Conservation (phyloP, 2,329 filamentous ascomycete genomes). For the Zymoseptoria ardabiliae region DNA sequence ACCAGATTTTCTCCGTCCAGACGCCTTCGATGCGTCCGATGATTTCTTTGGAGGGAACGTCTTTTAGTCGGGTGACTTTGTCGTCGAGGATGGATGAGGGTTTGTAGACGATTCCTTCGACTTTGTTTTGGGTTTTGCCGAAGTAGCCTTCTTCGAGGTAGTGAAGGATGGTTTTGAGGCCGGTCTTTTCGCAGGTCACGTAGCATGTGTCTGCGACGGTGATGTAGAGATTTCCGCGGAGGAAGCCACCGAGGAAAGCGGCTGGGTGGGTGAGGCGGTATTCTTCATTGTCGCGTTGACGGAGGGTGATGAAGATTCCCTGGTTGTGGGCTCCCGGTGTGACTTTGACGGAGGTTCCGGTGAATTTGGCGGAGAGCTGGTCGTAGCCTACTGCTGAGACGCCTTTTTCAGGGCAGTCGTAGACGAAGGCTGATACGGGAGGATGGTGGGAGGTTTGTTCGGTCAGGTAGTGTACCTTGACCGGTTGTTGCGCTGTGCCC, state of each 20-base stretch:
- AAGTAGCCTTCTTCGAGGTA: constrained; percentile 96
- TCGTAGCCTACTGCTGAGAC: constrained; percentile 85
- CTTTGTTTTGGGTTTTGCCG: constrained; percentile 80
- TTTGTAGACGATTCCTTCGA: constrained; percentile 83
- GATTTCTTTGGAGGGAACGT: constrained; percentile 78
- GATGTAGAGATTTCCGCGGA: constrained; percentile 81
- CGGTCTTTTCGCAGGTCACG: constrained; percentile 81
- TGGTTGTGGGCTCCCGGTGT: constrained; percentile 87
- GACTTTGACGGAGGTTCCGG: constrained; percentile 87
- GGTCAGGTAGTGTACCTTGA: constrained; percentile 87
- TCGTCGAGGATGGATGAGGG: constrained; percentile 79
- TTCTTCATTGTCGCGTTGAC: constrained; percentile 73
- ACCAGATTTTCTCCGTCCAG: constrained; percentile 70
- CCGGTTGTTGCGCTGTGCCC: constrained; percentile 35
- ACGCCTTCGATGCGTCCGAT: constrained; percentile 74
- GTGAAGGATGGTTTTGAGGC: constrained; percentile 83
- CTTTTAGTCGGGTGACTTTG: constrained; percentile 68
- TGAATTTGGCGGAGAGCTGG: constrained; percentile 96
- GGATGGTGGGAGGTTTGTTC: constrained; percentile 98
- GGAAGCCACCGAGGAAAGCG: constrained; percentile 81
- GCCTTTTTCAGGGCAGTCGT: constrained; percentile 86
- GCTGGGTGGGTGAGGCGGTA: constrained; percentile 93
- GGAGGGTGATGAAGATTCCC: constrained; percentile 86
- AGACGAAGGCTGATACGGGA: constrained; percentile 90
- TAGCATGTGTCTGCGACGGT: constrained; percentile 86